Evolutionary conservation across 257 asterid genomes (phyloP).

Genomic region (Vinca minor): DNA sequence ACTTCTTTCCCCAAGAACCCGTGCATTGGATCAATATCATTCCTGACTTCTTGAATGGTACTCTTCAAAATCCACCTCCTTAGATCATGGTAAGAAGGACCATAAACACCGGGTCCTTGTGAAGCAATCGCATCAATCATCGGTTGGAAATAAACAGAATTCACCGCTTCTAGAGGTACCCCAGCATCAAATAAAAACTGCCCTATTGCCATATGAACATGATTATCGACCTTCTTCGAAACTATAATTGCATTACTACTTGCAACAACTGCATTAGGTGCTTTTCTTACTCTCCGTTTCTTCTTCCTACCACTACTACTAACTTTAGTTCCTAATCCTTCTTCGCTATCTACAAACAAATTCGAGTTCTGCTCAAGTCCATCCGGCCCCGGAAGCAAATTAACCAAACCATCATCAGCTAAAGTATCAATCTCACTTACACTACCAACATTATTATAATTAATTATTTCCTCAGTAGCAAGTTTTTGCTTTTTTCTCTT

Average conservation of each 20-base stretch:
- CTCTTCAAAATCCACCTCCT: slow-evolving; percentile 64
- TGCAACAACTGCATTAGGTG: slow-evolving; percentile 28
- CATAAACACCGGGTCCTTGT: slow-evolving; percentile 43
- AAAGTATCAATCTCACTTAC: slow-evolving; percentile 28
- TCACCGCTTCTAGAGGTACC: slow-evolving; percentile 59
- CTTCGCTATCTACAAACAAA: slow-evolving; percentile 42
- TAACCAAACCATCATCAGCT: slow-evolving; percentile 36
- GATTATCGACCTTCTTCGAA: slow-evolving; percentile 36
- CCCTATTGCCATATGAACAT: slow-evolving; percentile 81
- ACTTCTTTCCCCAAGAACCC: slow-evolving; percentile 51
- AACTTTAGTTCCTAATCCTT: slow-evolving; percentile 28
- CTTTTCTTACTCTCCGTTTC: slow-evolving; percentile 67
- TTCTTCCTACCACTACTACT: slow-evolving; percentile 55
- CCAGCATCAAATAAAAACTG: slow-evolving; percentile 73
- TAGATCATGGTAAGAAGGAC: slow-evolving; percentile 75
- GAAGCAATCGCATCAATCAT: slow-evolving; percentile 85
- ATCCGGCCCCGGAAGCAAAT: slow-evolving; percentile 63
- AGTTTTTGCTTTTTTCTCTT: slow-evolving; percentile 74
- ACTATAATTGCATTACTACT: slow-evolving; percentile 26
- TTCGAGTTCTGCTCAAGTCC: slow-evolving; percentile 43
- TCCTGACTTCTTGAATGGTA: slow-evolving; percentile 59
- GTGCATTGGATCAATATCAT: slow-evolving; percentile 51
- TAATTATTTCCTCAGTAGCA: slow-evolving; percentile 46
- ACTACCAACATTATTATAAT: slow-evolving; percentile 32
- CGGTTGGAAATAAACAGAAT: slow-evolving; percentile 70